These are phyloP conservation scores for Aaosphaeria pasadenensis DNA, from an alignment of 2,329 filamentous ascomycete species.

Conservation along the genomic window DNA sequence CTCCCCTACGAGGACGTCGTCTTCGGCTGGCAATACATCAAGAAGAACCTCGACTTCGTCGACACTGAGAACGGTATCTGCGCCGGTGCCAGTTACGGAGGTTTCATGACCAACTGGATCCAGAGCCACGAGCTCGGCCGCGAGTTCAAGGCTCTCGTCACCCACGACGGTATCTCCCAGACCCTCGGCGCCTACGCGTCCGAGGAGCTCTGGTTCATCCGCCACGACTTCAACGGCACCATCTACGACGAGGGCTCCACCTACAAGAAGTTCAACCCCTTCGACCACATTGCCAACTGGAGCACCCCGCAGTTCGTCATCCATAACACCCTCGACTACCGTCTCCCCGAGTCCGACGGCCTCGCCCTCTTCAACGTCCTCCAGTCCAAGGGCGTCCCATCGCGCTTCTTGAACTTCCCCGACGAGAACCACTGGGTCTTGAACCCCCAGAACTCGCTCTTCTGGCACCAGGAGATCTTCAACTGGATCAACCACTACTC, in stretches of 20 bases:
- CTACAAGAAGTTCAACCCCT: conserved; percentile 59
- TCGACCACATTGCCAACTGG: conserved; percentile 64
- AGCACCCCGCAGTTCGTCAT: conserved; percentile 84
- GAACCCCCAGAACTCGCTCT: conserved; percentile 83
- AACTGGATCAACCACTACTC: conserved; percentile 39
- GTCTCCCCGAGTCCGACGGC: conserved; percentile 80
- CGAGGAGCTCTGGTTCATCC: conserved; percentile 52
- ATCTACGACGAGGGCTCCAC: conserved; percentile 36
- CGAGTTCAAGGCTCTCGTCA: conserved; percentile 83
- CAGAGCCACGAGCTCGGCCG: conserved; percentile 80
- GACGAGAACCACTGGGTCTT: conserved; percentile 80
- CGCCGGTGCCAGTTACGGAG: conserved; percentile 58
- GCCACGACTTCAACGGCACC: conserved; percentile 42
- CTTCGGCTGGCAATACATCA: conserved; percentile 72
- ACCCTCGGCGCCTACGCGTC: conserved; percentile 44
- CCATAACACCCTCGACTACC: conserved; percentile 87
- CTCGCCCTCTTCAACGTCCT: conserved; percentile 82
- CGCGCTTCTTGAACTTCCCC: conserved; percentile 75
- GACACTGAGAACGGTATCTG: conserved; percentile 71
- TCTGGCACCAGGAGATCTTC: conserved; percentile 70
- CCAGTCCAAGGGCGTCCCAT: conserved; percentile 72
- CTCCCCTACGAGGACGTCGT: conserved; percentile 81
- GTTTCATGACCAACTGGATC: conserved; percentile 69
- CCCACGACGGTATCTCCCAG: conserved; percentile 82
- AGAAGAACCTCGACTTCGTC: conserved; percentile 61